Percentiles rank a stretch among this genome's conserved stretches.
Evolutionary conservation across 192 early-diverging fungal species (phyloP).

Genomic region (Dissophora ornata): DNA sequence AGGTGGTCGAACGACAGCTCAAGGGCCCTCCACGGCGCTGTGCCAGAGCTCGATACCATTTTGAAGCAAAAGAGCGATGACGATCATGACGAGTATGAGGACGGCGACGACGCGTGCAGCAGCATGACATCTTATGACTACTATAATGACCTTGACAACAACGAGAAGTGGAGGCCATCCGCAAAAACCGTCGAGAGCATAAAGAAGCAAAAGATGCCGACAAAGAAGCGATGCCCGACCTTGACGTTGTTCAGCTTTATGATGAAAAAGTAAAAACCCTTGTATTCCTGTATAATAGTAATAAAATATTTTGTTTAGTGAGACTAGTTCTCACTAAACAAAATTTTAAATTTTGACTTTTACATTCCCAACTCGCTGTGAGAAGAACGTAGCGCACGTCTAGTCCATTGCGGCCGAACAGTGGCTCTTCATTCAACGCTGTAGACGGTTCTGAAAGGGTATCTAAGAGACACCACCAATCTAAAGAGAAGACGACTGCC

Average conservation of each 20-base stretch:
- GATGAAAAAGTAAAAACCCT: slow-evolving; percentile 10
- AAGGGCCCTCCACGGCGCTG: slow-evolving; percentile 7
- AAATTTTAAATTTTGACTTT: not conserved
- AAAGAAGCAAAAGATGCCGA: slow-evolving; percentile 7
- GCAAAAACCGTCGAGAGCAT: too few species aligned
- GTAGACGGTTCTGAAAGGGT: too few species aligned
- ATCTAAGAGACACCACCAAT: too few species aligned
- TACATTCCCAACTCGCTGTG: too few species aligned
- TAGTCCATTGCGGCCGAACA: too few species aligned
- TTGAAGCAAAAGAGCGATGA: not conserved
- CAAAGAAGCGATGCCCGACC: slow-evolving; percentile 13
- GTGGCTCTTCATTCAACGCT: too few species aligned
- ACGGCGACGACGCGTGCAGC: not conserved
- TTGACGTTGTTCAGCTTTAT: slow-evolving; percentile 22
- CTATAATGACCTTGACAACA: not conserved
- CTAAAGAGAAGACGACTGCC: too few species aligned
- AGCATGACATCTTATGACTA: not conserved
- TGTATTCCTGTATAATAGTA: not conserved
- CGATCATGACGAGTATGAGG: slow-evolving; percentile 4
- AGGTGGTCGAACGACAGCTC: slow-evolving; percentile 41
- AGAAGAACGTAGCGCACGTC: too few species aligned
- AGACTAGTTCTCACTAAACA: not conserved
- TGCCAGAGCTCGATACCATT: not conserved
- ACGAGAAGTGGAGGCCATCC: not conserved
- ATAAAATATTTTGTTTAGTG: not conserved